phyloP scores from a whole-genome alignment of 441 rosid genomes.

The Lepidium campestre region DNA sequence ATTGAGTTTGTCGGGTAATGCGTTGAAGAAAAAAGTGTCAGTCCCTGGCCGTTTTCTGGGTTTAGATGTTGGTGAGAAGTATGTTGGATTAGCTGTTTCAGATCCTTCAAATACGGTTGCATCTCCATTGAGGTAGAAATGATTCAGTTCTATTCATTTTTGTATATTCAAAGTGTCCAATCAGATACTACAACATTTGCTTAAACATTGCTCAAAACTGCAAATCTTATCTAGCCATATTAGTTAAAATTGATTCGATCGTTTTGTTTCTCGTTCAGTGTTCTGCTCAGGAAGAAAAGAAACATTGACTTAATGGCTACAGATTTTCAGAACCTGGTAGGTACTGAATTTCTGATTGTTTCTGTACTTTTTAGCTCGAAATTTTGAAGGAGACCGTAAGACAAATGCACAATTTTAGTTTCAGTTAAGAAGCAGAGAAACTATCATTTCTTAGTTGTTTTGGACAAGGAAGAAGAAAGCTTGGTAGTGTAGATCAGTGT shows the following conservation, averaged over 20 bases:
- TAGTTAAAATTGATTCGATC: not conserved
- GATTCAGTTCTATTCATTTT: not conserved
- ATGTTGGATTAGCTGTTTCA: constrained; percentile 84
- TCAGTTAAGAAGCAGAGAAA: not conserved
- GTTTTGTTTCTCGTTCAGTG: constrained; percentile 37
- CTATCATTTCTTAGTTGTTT: not conserved
- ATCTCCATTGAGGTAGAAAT: constrained; percentile 58
- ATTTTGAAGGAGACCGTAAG: not conserved
- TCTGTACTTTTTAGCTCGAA: not conserved
- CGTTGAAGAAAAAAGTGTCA: constrained; percentile 39
- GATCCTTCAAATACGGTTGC: constrained; percentile 55
- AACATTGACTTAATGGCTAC: constrained; percentile 61
- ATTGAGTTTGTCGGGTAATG: constrained; percentile 42
- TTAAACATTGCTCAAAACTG: not conserved
- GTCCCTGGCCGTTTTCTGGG: constrained; percentile 61
- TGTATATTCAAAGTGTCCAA: not conserved
- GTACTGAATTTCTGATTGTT: constrained; percentile 18
- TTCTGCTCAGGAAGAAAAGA: constrained; percentile 60
- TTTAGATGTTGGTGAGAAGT: constrained; percentile 88
- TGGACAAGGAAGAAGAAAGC: not conserved
- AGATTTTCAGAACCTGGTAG: constrained; percentile 71
- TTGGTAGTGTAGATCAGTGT: constrained; percentile 8
- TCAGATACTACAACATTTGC: not conserved
- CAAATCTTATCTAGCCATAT: not conserved
- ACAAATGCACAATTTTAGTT: not conserved